Conservation (phyloP, 495 filamentous ascomycete genomes). For the Xylaria acuta region DNA sequence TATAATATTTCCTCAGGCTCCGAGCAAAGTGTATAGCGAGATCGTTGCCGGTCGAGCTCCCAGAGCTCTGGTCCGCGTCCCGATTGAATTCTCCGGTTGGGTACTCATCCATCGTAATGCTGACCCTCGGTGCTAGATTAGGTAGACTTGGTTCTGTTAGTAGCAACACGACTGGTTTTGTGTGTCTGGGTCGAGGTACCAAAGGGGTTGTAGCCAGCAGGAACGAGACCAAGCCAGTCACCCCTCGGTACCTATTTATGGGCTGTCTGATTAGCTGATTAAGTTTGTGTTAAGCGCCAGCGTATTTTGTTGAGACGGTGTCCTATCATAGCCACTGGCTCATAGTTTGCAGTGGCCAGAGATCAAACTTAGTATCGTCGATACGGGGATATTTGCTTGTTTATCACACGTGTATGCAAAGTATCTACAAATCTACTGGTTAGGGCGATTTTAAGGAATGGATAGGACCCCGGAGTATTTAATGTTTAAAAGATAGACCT, state of each 20-base stretch:
- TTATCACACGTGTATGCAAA: neutral
- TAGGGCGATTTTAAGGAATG: neutral
- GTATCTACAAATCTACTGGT: neutral
- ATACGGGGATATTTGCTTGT: neutral
- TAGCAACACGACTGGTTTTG: neutral
- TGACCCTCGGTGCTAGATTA: no score
- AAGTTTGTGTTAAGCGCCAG: neutral
- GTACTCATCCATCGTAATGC: neutral
- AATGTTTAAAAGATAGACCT: neutral
- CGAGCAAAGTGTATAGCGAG: conserved; percentile 48
- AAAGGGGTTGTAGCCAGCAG: neutral
- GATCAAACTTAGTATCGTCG: neutral
- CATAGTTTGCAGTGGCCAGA: neutral
- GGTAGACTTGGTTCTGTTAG: neutral
- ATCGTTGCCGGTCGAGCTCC: conserved; percentile 56
- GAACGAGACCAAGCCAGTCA: neutral
- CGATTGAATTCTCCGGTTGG: neutral
- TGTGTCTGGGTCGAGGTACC: neutral
- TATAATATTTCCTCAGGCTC: no score
- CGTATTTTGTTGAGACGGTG: neutral
- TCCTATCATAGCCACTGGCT: neutral
- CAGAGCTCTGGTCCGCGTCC: neutral
- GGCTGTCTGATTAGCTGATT: neutral
- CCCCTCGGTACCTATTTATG: neutral
- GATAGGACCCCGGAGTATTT: neutral